Evolutionary conservation across 2,329 filamentous ascomycete species (phyloP).

Genomic region (Diaporthe nobilis): DNA sequence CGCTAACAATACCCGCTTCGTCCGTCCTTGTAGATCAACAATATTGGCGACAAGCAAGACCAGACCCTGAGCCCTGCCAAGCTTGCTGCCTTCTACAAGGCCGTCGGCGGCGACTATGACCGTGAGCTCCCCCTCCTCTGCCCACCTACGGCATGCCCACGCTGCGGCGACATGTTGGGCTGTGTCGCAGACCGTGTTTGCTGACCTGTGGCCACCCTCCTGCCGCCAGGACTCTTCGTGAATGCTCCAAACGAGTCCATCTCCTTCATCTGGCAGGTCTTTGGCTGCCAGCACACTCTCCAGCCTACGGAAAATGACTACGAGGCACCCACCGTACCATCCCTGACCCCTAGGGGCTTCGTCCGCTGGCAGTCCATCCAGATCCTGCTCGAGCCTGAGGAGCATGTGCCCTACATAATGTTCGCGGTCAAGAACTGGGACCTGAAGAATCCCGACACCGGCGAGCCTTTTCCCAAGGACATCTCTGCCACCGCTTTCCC

Average conservation of each 20-base stretch:
- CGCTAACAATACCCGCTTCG: constrained; percentile 41
- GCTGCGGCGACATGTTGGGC: background rate
- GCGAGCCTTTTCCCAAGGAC: constrained; percentile 74
- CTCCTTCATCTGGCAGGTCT: constrained; percentile 91
- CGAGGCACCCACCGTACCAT: constrained; percentile 82
- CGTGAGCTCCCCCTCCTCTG: constrained; percentile 52
- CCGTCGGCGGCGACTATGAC: constrained; percentile 83
- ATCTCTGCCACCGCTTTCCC: constrained; percentile 78
- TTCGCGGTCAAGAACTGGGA: constrained; percentile 84
- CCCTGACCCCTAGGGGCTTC: constrained; percentile 86
- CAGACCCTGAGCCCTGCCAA: constrained; percentile 74
- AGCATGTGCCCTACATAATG: constrained; percentile 88
- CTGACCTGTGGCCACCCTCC: constrained; percentile 19
- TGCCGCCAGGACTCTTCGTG: constrained; percentile 78
- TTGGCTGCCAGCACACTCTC: constrained; percentile 90
- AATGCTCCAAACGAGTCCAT: constrained; percentile 80
- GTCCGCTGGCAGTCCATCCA: constrained; percentile 96
- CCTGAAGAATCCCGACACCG: constrained; percentile 81
- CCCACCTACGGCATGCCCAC: constrained; percentile 41
- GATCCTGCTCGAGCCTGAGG: constrained; percentile 86
- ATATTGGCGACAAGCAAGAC: constrained; percentile 71
- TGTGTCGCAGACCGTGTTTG: constrained; percentile 27
- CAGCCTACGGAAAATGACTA: constrained; percentile 83
- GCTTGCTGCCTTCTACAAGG: constrained; percentile 82
- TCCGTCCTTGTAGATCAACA: constrained; percentile 60